Conservation (phyloP, 306 rosid genomes). For the Trifolium subterraneum region DNA sequence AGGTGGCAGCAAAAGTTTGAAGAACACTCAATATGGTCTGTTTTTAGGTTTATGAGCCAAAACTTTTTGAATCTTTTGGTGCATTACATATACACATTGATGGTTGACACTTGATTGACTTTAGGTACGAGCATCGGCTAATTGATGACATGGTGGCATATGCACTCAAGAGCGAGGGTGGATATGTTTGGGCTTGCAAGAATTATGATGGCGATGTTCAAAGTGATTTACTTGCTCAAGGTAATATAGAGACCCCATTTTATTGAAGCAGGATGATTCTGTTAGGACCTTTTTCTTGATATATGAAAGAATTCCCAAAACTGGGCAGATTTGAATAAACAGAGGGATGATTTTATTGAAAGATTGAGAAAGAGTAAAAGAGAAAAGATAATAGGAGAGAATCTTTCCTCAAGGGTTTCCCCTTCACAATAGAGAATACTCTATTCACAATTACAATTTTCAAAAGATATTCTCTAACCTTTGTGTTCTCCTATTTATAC, state of each 20-base stretch:
- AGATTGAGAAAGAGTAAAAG: too few relatives aligned
- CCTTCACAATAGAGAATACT: too few relatives aligned
- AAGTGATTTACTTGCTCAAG: constrained; percentile 99
- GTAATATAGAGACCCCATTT: constrained; percentile 47
- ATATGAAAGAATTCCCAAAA: too few relatives aligned
- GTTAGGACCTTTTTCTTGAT: too few relatives aligned
- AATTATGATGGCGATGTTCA: constrained; percentile 98
- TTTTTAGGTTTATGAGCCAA: constrained; percentile 25
- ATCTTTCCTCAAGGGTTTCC: too few relatives aligned
- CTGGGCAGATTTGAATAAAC: too few relatives aligned
- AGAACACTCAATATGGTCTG: constrained; percentile 87
- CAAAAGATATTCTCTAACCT: too few relatives aligned
- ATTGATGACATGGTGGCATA: constrained; percentile 99
- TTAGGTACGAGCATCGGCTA: constrained; percentile 97
- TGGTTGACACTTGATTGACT: constrained; percentile 42
- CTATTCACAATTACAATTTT: too few relatives aligned
- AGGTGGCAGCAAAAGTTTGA: constrained; percentile 90
- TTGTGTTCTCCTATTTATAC: too few relatives aligned
- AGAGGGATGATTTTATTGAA: too few relatives aligned
- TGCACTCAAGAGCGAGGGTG: constrained; percentile 93
- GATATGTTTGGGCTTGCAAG: constrained; percentile 99
- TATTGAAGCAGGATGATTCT: constrained; percentile 8
- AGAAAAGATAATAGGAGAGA: too few relatives aligned
- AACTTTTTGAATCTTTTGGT: constrained; percentile 18
- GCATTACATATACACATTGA: constrained; percentile 28